Conservation (phyloP, 257 asterid genomes). For the Solanum sitiens region DNA sequence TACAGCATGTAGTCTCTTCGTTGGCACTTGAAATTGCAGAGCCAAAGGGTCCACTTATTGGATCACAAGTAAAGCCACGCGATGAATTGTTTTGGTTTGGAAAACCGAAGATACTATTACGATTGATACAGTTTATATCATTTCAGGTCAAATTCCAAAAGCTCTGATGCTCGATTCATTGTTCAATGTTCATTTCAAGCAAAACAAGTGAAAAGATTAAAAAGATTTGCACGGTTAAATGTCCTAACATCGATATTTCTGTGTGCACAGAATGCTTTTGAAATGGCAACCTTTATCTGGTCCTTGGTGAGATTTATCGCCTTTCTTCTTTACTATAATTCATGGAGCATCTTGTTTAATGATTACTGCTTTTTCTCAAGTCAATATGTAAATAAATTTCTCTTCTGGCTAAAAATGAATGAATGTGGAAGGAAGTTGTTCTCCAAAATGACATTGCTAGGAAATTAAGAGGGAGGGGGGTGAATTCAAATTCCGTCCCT, state of each 20-base stretch:
- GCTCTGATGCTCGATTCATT: neutral
- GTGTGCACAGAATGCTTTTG: conserved; percentile 75
- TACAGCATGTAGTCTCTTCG: conserved; percentile 79
- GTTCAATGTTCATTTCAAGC: neutral
- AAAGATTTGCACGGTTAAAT: neutral
- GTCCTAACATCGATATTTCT: neutral
- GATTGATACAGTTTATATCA: conserved; percentile 75
- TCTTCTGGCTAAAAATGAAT: neutral
- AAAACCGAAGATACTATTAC: conserved; percentile 63
- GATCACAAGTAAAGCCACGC: conserved; percentile 68
- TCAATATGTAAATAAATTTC: neutral
- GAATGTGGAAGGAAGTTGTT: neutral
- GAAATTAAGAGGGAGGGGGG: neutral
- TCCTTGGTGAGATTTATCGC: conserved; percentile 47
- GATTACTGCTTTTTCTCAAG: neutral
- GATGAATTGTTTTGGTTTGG: conserved; percentile 89
- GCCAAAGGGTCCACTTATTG: conserved; percentile 35
- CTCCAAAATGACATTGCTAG: neutral
- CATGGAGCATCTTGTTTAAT: neutral
- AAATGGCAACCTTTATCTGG: conserved; percentile 95
- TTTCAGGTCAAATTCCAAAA: conserved; percentile 51
- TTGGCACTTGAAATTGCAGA: conserved; percentile 79
- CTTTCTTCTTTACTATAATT: neutral
- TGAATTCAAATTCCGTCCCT: too few species aligned
- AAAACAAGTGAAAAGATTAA: neutral